Evolutionary conservation across 805 yeast genomes (phyloP), one percentile per base, ranked within the genome.

Genomic region (Sugiyamaella chiloensis): DNA sequence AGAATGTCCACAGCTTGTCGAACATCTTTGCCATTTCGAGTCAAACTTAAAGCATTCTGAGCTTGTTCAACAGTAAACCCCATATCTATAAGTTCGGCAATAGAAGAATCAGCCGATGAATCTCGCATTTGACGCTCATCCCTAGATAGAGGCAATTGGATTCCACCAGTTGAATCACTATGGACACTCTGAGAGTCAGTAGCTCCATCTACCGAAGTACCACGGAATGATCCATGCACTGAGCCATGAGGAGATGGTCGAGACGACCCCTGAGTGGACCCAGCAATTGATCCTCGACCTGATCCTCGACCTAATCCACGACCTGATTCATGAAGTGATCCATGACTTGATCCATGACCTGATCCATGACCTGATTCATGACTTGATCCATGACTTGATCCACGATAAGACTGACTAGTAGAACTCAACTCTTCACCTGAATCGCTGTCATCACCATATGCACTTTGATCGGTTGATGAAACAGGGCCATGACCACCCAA

Each of bases 11-110:
- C 83, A 24, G 95, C 89, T 20, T 69, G 73, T 48, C 82, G 78
- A 6, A 86, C 69, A 54, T 84, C 78, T 4, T 73, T 60, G 0
- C 89, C 87, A 27, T 67, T 58, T 1, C 60, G 62, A 0, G 82
- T 78, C 40, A 70, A 65, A 5, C 65, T 72, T 30, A 87, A 69
- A 0, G 95, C 95, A 2, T 67, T 65, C 21, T 71, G 74, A 3
- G 93, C 80, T 44, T 72, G 76, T 1, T 78, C 81, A 0, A 76
- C 67, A 1, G 83, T 64, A 58, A 87, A 87, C 2, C 96, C 96
- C 80, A 87, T 87, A 50, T 87, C 93, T 2, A 85, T 65, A 36
- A 87, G 69, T 55, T 80, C 85, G 0, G 91, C 91, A 14, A 86
- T 60, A 1, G 79, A 71, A 24, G 49, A 51, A 35, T 59, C 63